Percentiles rank a stretch among this genome's conserved stretches.
phyloP scores from a whole-genome alignment of 768 basidiomycete species.

The Tubosaeta sp. region DNA sequence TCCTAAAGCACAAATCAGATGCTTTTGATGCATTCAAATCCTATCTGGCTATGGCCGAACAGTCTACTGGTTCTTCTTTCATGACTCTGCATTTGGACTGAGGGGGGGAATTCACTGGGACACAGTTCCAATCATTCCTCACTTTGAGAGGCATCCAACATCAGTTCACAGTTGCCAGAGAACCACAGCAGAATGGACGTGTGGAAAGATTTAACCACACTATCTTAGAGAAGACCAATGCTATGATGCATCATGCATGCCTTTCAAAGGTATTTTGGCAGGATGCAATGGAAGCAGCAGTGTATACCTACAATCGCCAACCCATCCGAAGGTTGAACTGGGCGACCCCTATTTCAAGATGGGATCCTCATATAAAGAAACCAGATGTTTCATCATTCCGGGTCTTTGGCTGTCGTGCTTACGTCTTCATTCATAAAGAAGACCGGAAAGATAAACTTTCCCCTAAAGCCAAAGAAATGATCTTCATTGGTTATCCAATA shows the following conservation, averaged over 20 bases:
- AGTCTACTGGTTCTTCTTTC: neutral
- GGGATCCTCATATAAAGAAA: too few species aligned
- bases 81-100: neutral
- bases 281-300: neutral
- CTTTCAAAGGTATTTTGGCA: neutral
- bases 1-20: neutral
- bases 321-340: neutral
- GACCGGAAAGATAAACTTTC: too few species aligned
- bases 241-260: neutral
- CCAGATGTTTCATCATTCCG: too few species aligned
- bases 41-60: neutral
- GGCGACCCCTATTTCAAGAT: neutral
- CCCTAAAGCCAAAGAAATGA: too few species aligned
- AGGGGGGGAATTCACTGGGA: neutral
- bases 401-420: too few species aligned
- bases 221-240: neutral
- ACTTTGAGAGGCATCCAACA: neutral
- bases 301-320: neutral
- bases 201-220: neutral
- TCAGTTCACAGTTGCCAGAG: neutral
- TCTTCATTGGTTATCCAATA: too few species aligned
- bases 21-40: neutral
- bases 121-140: neutral
- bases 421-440: too few species aligned
- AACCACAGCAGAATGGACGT: neutral